Evolutionary conservation across 805 yeast species (phyloP).

Genomic region (Candida coquimbonensis): DNA sequence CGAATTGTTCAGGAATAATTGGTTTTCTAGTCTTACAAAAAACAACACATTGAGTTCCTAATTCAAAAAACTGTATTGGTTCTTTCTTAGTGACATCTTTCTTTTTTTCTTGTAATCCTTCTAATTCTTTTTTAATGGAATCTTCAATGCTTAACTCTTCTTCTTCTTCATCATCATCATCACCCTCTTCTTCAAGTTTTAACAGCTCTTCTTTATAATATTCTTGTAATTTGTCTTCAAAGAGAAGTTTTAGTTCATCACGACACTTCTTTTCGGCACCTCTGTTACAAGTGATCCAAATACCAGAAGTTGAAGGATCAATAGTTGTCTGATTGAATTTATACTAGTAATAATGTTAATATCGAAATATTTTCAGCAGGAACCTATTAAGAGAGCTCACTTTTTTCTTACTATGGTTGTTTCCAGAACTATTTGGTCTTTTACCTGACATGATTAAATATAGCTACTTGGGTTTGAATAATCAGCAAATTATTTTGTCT

Average conservation of each 20-base stretch:
- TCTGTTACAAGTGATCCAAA: constrained; percentile 84
- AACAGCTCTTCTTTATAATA: constrained; percentile 32
- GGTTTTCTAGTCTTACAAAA: constrained; percentile 80
- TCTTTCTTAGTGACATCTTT: constrained; percentile 36
- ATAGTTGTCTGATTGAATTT: constrained; percentile 43
- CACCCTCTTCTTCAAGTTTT: constrained; percentile 13
- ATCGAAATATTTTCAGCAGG: neutral
- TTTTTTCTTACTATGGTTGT: neutral
- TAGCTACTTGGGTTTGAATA: neutral
- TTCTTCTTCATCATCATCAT: constrained; percentile 25
- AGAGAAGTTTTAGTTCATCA: constrained; percentile 58
- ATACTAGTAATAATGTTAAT: constrained; percentile 21
- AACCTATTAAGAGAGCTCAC: neutral
- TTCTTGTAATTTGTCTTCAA: constrained; percentile 47
- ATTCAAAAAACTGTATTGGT: constrained; percentile 49
- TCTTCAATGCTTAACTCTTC: constrained; percentile 64
- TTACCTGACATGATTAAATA: neutral
- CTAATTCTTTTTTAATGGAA: constrained; percentile 64
- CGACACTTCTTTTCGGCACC: constrained; percentile 72
- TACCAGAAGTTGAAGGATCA: constrained; percentile 82
- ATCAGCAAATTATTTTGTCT: neutral
- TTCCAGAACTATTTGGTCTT: neutral
- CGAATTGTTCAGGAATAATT: constrained; percentile 69
- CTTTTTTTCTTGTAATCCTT: constrained; percentile 35
- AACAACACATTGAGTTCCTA: constrained; percentile 77